phyloP scores from a whole-genome alignment of 306 rosid genomes.

The Cucurbita moschata region DNA sequence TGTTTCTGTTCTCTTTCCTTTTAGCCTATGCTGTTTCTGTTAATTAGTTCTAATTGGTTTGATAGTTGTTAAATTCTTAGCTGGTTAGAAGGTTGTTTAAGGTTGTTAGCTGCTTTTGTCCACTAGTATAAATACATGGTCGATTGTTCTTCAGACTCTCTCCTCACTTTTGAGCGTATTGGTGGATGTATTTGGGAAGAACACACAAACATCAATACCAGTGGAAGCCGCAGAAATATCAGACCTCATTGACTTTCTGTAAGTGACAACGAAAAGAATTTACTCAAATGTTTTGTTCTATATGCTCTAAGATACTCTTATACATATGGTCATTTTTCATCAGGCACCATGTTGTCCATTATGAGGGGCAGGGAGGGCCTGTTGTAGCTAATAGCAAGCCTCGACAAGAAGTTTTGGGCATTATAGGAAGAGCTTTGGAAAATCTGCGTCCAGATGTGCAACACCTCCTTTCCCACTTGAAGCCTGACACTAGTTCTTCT shows the following conservation, averaged over 20 bases:
- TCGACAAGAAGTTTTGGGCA: conserved; percentile 61
- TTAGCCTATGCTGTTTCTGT: no score
- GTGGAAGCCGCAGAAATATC: conserved; percentile 63
- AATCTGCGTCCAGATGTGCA: conserved; percentile 76
- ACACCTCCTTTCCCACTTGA: conserved; percentile 80
- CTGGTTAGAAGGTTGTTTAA: no score
- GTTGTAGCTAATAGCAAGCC: conserved; percentile 84
- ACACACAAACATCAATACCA: conserved; percentile 43
- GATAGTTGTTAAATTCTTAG: no score
- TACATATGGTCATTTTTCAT: conserved; percentile 4
- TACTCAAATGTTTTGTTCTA: background rate
- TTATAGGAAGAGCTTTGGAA: conserved; percentile 61
- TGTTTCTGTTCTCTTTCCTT: no score
- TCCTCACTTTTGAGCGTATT: conserved; percentile 43
- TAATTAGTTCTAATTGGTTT: no score
- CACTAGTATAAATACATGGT: background rate
- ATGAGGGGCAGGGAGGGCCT: conserved; percentile 96
- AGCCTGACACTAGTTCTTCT: conserved; percentile 61
- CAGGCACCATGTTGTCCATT: conserved; percentile 85
- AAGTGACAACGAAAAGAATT: conserved; percentile 15
- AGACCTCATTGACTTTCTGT: conserved; percentile 85
- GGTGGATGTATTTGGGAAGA: conserved; percentile 89
- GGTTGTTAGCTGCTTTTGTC: no score
- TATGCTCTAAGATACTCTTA: background rate
- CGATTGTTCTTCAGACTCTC: conserved; percentile 42